Conservation (phyloP, 495 filamentous ascomycete genomes). For the Aspergillus indologenus region DNA sequence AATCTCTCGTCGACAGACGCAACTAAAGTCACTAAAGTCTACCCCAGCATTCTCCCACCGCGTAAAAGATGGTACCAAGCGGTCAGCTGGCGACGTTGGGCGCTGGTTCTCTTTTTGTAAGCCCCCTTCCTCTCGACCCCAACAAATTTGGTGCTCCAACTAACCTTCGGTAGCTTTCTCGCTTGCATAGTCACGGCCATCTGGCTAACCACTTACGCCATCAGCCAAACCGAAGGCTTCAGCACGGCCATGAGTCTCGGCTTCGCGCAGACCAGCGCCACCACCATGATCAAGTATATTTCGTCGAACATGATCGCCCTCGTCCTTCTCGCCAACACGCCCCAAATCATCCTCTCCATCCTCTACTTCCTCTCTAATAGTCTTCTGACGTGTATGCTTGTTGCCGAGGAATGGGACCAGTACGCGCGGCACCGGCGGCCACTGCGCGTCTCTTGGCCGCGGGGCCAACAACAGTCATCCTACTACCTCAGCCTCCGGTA, state of each 20-base stretch:
- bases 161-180: neutral
- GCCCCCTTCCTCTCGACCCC: no score
- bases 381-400: conserved; percentile 41
- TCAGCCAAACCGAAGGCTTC: neutral
- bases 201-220: neutral
- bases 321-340: conserved; percentile 29
- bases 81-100: neutral
- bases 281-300: neutral
- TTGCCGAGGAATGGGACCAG: conserved; percentile 31
- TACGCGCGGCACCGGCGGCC: conserved; percentile 28
- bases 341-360: conserved; percentile 43
- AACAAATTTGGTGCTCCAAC: no score
- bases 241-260: neutral
- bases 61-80: conserved; percentile 2
- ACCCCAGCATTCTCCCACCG: neutral
- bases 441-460: conserved; percentile 47
- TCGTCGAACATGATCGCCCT: conserved; percentile 7
- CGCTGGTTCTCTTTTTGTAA: neutral
- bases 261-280: neutral
- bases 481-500: conserved; percentile 44
- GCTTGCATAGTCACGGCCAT: neutral
- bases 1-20: neutral
- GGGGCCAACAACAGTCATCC: conserved; percentile 37
- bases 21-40: neutral
- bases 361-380: conserved; percentile 41